These are phyloP conservation scores for Candida jianshihensis DNA, from an alignment of 805 yeast genomes.

Conservation along the genomic window DNA sequence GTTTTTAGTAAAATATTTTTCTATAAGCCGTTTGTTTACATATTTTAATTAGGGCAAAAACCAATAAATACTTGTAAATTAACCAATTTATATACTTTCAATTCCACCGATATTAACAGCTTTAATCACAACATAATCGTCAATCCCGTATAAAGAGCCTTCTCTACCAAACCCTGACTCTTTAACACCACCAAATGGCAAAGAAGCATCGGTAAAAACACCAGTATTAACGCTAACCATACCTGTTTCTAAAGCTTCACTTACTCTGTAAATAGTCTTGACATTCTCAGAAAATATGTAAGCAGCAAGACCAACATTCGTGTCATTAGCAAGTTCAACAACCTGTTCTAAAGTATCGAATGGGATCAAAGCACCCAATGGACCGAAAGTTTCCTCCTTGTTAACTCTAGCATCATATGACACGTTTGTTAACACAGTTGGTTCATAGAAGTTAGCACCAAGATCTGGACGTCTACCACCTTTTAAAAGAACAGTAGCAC, in stretches of 20 bases:
- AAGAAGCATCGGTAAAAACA: constrained; percentile 44
- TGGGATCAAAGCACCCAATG: constrained; percentile 49
- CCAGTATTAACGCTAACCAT: constrained; percentile 62
- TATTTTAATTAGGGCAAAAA: not conserved
- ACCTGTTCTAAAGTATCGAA: constrained; percentile 51
- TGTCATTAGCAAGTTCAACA: constrained; percentile 45
- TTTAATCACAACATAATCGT: constrained; percentile 50
- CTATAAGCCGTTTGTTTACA: not conserved
- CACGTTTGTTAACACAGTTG: constrained; percentile 46
- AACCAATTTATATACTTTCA: constrained; percentile 3
- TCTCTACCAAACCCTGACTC: constrained; percentile 69
- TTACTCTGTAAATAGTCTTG: constrained; percentile 42
- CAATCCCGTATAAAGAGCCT: constrained; percentile 56
- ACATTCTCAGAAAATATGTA: constrained; percentile 49
- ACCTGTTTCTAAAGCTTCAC: constrained; percentile 55
- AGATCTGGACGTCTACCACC: constrained; percentile 47
- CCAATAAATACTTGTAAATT: not conserved
- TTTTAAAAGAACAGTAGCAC: constrained; percentile 42
- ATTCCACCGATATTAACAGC: constrained; percentile 42
- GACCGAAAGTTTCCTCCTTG: constrained; percentile 60
- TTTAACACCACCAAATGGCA: constrained; percentile 60
- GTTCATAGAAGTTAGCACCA: constrained; percentile 48
- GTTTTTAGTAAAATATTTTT: too few relatives aligned
- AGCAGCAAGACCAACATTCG: constrained; percentile 52
- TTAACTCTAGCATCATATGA: constrained; percentile 43